Conservation (phyloP, 2,329 filamentous ascomycete species). For the Acrodontium crateriforme region DNA sequence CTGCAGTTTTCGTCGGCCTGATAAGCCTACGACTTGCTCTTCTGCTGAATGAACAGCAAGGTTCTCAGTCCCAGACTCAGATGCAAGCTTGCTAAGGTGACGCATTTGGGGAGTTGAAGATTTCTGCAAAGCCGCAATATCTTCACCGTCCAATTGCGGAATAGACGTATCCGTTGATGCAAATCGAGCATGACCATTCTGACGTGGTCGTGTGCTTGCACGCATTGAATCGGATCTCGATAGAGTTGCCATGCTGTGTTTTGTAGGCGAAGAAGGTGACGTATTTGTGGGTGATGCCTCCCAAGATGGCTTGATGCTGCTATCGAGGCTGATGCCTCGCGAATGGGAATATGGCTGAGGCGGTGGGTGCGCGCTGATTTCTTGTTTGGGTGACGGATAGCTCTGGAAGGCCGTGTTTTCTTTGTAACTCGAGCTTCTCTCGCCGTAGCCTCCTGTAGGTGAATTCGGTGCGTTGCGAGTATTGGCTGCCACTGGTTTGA, state of each 20-base stretch:
- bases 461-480: conserved; percentile 8
- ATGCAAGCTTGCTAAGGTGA: conserved; percentile 63
- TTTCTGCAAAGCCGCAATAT: conserved; percentile 68
- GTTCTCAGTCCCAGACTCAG: conserved; percentile 62
- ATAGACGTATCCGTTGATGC: conserved; percentile 13
- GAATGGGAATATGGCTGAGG: conserved; percentile 12
- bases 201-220: conserved; percentile 19
- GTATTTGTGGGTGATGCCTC: conserved; percentile 10
- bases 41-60: conserved; percentile 65
- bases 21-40: conserved; percentile 77
- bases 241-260: conserved; percentile 21
- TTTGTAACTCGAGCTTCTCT: conserved; percentile 13
- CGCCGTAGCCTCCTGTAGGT: neutral
- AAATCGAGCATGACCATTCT: conserved; percentile 20
- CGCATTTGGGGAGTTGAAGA: conserved; percentile 84
- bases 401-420: conserved; percentile 10
- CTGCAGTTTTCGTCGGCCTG: conserved; percentile 72
- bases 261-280: conserved; percentile 14
- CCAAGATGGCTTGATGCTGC: conserved; percentile 6
- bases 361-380: conserved; percentile 8
- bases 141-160: conserved; percentile 28
- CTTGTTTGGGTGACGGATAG: conserved; percentile 10
- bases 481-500: conserved; percentile 18
- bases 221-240: conserved; percentile 24
- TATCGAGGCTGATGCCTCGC: conserved; percentile 13